phyloP scores from a whole-genome alignment of 768 basidiomycete genomes.

The Favolaschia claudopus region DNA sequence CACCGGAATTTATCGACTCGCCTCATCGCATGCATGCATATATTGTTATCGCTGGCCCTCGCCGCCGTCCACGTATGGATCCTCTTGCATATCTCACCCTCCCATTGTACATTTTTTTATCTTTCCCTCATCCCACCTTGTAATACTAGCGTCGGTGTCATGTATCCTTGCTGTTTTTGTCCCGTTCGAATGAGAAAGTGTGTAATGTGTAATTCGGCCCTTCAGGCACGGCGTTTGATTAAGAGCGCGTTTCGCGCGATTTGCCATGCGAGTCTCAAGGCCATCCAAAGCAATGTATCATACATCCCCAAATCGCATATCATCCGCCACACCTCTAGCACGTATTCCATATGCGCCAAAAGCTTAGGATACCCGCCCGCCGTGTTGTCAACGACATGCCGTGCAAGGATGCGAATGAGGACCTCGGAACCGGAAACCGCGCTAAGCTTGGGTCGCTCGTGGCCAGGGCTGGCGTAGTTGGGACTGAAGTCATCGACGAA shows the following conservation, averaged over 20 bases:
- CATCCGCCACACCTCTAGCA: conserved; percentile 56
- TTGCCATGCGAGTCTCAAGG: conserved; percentile 58
- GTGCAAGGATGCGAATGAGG: conserved; percentile 16
- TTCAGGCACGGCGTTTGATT: too few species aligned
- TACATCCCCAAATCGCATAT: conserved; percentile 52
- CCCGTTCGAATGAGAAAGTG: too few species aligned
- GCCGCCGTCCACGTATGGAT: conserved; percentile 12
- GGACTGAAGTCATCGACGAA: neutral
- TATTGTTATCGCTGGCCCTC: conserved; percentile 1
- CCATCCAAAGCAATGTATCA: conserved; percentile 53
- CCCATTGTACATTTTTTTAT: conserved; percentile 7
- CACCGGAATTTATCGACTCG: neutral
- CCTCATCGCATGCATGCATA: conserved; percentile 2
- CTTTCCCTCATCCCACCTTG: too few species aligned
- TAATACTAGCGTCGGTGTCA: too few species aligned
- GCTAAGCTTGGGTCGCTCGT: neutral
- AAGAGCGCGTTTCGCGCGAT: conserved; percentile 50
- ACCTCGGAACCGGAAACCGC: neutral
- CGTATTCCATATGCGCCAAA: conserved; percentile 34
- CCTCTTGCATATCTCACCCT: conserved; percentile 9
- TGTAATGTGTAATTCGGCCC: too few species aligned
- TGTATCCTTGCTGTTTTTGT: too few species aligned
- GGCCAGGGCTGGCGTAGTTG: neutral
- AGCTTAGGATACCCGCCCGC: conserved; percentile 32
- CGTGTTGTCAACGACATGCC: conserved; percentile 4